A percentile compares a stretch with the other conserved stretches of the same genome.
phyloP scores from a whole-genome alignment of 2,329 filamentous ascomycete genomes.

The Arachnopeziza araneosa region DNA sequence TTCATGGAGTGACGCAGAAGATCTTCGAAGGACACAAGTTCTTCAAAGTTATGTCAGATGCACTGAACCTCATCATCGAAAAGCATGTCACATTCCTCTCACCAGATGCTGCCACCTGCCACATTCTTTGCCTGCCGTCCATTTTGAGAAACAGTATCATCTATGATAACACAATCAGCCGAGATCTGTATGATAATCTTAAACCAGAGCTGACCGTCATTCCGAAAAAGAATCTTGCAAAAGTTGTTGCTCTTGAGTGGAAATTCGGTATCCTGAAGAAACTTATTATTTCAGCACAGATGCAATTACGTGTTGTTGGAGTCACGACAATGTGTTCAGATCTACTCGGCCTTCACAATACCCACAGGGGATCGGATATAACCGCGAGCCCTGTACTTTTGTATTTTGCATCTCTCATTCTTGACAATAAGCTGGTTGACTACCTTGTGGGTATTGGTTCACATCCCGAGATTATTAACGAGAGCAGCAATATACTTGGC shows the following conservation, averaged over 20 bases:
- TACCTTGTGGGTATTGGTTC: slow-evolving; percentile 89
- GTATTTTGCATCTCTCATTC: slow-evolving; percentile 64
- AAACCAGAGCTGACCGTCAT: slow-evolving; percentile 24
- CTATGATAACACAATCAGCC: slow-evolving; percentile 14
- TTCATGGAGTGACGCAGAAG: slow-evolving; percentile 24
- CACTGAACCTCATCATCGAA: slow-evolving; percentile 44
- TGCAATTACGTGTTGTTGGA: slow-evolving; percentile 81
- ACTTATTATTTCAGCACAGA: slow-evolving; percentile 76
- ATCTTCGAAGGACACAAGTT: slow-evolving; percentile 38
- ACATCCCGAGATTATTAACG: slow-evolving; percentile 80
- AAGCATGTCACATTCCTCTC: slow-evolving; percentile 49
- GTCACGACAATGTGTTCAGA: slow-evolving; percentile 68
- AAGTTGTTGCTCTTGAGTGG: slow-evolving; percentile 58
- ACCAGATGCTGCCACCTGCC: slow-evolving; percentile 38
- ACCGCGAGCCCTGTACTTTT: slow-evolving; percentile 50
- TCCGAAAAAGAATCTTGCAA: slow-evolving; percentile 36
- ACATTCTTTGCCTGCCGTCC: slow-evolving; percentile 40
- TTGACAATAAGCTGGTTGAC: slow-evolving; percentile 66
- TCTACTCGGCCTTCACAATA: slow-evolving; percentile 61
- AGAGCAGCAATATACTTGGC: slow-evolving; percentile 77
- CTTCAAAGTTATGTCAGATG: slow-evolving; percentile 39
- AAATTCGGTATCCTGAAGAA: slow-evolving; percentile 63
- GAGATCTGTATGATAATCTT: slow-evolving; percentile 17
- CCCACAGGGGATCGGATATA: slow-evolving; percentile 35
- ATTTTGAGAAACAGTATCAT: slow-evolving; percentile 36